phyloP scores from a whole-genome alignment of 1,284 basidiomycete species.

The Heterobasidion irregulare region DNA sequence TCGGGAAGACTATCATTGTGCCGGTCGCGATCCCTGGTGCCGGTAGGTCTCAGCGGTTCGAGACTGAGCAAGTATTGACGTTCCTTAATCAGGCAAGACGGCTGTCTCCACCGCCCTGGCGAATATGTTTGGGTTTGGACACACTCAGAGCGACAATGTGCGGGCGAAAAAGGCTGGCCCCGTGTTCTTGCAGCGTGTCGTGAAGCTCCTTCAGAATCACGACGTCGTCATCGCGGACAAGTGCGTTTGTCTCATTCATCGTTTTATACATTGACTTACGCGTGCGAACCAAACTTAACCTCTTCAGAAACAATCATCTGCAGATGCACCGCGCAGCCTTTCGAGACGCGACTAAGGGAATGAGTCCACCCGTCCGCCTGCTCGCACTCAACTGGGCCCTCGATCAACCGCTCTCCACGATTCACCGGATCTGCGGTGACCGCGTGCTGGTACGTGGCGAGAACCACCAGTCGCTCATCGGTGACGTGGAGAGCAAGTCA shows the following conservation, averaged over 20 bases:
- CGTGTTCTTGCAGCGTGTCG: constrained; percentile 73
- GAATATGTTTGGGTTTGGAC: constrained; percentile 76
- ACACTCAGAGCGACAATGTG: constrained; percentile 92
- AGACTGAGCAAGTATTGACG: neutral
- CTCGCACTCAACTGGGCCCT: constrained; percentile 77
- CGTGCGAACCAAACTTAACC: neutral
- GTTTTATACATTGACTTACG: neutral
- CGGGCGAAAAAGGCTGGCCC: constrained; percentile 72
- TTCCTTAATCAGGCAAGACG: constrained; percentile 68
- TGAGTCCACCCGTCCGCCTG: constrained; percentile 50
- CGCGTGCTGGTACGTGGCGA: constrained; percentile 70
- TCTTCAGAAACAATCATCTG: constrained; percentile 79
- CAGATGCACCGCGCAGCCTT: constrained; percentile 68
- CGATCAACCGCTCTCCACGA: constrained; percentile 39
- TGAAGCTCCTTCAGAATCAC: constrained; percentile 47
- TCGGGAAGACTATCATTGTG: constrained; percentile 78
- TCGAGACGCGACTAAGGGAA: constrained; percentile 38
- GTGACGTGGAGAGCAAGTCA: constrained; percentile 37
- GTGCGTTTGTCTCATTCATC: constrained; percentile 31
- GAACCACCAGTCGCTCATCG: constrained; percentile 77
- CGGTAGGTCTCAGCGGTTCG: constrained; percentile 42
- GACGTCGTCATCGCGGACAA: constrained; percentile 88
- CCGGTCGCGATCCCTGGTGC: constrained; percentile 91
- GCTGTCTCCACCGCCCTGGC: constrained; percentile 73
- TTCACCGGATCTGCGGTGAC: constrained; percentile 72